phyloP scores from a whole-genome alignment of 495 filamentous ascomycete genomes.

The Hyaloscypha bicolor region DNA sequence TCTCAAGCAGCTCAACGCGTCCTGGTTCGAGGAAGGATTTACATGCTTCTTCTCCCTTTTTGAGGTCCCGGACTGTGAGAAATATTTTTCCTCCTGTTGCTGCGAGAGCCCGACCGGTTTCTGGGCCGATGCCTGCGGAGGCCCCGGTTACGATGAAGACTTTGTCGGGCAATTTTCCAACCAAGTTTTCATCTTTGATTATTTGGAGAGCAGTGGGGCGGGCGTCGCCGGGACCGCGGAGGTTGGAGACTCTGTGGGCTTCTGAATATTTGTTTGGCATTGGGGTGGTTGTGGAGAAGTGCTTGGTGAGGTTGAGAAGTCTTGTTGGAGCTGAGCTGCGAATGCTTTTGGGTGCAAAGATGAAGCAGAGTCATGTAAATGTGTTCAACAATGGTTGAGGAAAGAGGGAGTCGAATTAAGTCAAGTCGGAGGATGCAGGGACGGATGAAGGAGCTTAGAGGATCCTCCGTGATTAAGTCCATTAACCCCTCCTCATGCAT shows the following conservation, averaged over 20 bases:
- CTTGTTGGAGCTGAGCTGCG: background rate
- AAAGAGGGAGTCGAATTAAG: too few relatives aligned
- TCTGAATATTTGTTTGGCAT: constrained; percentile 43
- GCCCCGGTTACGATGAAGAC: constrained; percentile 53
- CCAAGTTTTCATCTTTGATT: constrained; percentile 48
- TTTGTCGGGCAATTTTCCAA: constrained; percentile 46
- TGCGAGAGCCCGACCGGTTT: constrained; percentile 49
- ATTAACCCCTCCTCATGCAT: background rate
- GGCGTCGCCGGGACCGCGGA: constrained; percentile 51
- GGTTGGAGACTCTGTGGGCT: constrained; percentile 36
- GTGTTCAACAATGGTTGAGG: too few relatives aligned
- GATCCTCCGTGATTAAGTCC: background rate
- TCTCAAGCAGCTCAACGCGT: constrained; percentile 38
- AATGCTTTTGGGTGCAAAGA: background rate
- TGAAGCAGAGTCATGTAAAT: background rate
- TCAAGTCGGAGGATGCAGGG: too few relatives aligned
- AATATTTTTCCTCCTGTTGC: constrained; percentile 51
- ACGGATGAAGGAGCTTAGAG: too few relatives aligned
- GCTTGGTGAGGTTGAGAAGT: too few relatives aligned
- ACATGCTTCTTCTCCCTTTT: constrained; percentile 42
- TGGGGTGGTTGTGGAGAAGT: background rate
- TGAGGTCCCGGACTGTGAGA: constrained; percentile 44
- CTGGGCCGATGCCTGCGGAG: constrained; percentile 55
- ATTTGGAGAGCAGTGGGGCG: constrained; percentile 60
- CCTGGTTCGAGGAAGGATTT: constrained; percentile 32